Conservation (phyloP, 345 rosid species). For the Orychophragmus violaceus region DNA sequence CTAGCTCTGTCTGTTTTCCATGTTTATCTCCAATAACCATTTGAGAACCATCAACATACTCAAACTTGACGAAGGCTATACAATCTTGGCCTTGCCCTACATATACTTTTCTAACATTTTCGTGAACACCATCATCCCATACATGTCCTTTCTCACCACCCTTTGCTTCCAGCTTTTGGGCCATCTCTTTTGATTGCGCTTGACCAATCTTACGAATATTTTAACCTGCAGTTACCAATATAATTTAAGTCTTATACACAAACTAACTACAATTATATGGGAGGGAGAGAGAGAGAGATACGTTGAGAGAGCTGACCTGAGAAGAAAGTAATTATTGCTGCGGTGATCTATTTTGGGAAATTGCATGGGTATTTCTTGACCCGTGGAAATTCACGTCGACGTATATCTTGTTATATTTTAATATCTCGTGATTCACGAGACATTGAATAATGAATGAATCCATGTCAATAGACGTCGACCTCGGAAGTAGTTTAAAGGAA, state of each 20-base stretch:
- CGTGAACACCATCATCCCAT: slow-evolving; percentile 26
- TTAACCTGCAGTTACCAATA: neutral
- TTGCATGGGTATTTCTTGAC: slow-evolving; percentile 7
- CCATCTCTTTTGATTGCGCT: neutral
- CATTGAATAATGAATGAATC: too few species aligned
- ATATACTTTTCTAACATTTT: slow-evolving; percentile 8
- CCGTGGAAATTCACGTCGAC: neutral
- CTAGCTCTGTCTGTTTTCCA: neutral
- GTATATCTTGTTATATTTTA: neutral
- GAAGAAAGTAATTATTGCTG: neutral
- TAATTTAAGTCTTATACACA: neutral
- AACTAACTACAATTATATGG: neutral
- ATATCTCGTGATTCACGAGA: neutral
- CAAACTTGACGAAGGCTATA: slow-evolving; percentile 17
- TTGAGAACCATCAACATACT: neutral
- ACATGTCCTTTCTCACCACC: neutral
- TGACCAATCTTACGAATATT: neutral
- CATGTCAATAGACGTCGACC: neutral
- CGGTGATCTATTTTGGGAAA: neutral
- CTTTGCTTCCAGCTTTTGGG: neutral
- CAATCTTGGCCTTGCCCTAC: slow-evolving; percentile 2
- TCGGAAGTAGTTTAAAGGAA: neutral
- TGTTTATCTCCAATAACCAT: slow-evolving; percentile 7
- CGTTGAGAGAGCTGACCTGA: slow-evolving; percentile 1
- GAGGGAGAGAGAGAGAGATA: neutral